Evolutionary conservation across 305 asterid species (phyloP), one percentile per base, ranked within the genome.

Genomic region (Lippia alba): DNA sequence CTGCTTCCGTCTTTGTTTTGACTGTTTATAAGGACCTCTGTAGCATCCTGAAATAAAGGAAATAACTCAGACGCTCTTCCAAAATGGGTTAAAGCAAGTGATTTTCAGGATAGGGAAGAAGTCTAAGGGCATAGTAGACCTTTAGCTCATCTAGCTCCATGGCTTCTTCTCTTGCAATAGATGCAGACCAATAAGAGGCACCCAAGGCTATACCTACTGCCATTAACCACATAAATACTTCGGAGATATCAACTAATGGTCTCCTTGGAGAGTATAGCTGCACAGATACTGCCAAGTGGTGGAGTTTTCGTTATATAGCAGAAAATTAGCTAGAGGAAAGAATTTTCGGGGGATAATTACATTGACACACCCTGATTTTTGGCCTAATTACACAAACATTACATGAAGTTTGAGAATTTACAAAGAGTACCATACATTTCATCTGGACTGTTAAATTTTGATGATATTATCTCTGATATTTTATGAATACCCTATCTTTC

Each of bases 181-280:
- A 86, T 53, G 97, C 98, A 67, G 96, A 91, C 98, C 97, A 93
- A 61, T 89, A 93, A 64, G 97, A 93, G 48, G 96, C 93, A 72
- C 97, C 89, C 60, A 87, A 75, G 77, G 91, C 89, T 45, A 97
- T 93, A 56, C 96, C 90, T 48, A 93, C 96, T 30, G 96, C 97
- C 96, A 91, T 89, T 74, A 93, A 73, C 98, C 98, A 93, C 61
- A 93, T 89, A 80, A 93, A 91, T 69, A 91, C 97, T 78, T 93
- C 98, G 18, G 98, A 97, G 54, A 91, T 84, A 81, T 93, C 98
- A 65, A 93, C 91, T 51, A 86, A 85, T 0, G 98, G 96, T 74
- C 98, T 83, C 75, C 63, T 73, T 19, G 98, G 98, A 75, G 97
- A 93, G 84, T 93, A 93, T 61, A 93, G 87, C 89, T 93, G 98